phyloP scores from a whole-genome alignment of 202 grass and related monocot species.

The Zoysia matrella region DNA sequence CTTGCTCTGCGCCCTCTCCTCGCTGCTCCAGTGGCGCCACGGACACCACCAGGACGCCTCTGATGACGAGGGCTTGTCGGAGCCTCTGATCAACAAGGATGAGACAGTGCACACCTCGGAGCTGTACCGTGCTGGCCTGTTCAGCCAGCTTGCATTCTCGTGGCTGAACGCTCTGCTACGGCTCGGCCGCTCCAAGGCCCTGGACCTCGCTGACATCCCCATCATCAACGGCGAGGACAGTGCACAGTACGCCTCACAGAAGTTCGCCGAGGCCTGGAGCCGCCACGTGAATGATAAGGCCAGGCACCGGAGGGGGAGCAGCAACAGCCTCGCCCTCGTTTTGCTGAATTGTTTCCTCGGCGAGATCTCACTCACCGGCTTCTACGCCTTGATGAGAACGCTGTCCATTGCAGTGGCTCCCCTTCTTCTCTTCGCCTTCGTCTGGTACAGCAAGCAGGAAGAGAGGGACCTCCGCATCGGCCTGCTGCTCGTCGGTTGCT shows the following conservation, averaged over 20 bases:
- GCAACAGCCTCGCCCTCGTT: slow-evolving; percentile 51
- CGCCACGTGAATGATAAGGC: slow-evolving; percentile 38
- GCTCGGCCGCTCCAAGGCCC: slow-evolving; percentile 63
- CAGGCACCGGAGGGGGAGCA: slow-evolving; percentile 26
- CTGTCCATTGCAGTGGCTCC: too few relatives aligned
- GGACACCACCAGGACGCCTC: not conserved
- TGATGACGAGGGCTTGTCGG: not conserved
- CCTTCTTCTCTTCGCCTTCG: too few relatives aligned
- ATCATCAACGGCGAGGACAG: slow-evolving; percentile 64
- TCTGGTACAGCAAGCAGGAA: too few relatives aligned
- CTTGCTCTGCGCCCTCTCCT: slow-evolving; percentile 50
- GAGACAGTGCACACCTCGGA: slow-evolving; percentile 39
- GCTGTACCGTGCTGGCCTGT: slow-evolving; percentile 51
- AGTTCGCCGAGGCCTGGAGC: too few relatives aligned
- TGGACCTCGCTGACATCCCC: slow-evolving; percentile 74
- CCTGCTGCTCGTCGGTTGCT: slow-evolving; percentile 56
- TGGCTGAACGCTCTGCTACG: slow-evolving; percentile 72
- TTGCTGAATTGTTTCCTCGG: slow-evolving; percentile 61
- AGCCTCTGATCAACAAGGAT: slow-evolving; percentile 47
- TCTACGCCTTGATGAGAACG: slow-evolving; percentile 33
- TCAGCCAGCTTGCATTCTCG: slow-evolving; percentile 13
- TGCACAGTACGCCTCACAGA: slow-evolving; percentile 42
- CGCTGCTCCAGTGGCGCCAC: slow-evolving; percentile 23
- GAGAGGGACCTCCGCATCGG: slow-evolving; percentile 18
- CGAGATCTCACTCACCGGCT: slow-evolving; percentile 64